Conservation (phyloP, 495 filamentous ascomycete species). For the Daldinia caldariorum region DNA sequence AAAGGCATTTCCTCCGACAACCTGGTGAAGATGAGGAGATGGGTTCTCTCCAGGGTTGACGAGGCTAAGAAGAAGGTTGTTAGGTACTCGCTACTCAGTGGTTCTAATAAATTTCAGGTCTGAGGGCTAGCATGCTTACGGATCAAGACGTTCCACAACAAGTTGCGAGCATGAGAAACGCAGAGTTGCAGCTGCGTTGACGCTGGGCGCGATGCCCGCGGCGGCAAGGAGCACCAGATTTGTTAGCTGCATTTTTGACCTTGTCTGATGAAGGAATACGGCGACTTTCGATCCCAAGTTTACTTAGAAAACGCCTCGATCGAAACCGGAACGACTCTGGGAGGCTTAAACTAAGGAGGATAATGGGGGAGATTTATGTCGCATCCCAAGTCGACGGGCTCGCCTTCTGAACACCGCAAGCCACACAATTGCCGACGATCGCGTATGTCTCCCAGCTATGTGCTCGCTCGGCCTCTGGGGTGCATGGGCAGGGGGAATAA, state of each 20-base stretch:
- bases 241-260: constrained; percentile 39
- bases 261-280: constrained; percentile 20
- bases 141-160: constrained; percentile 58
- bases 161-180: constrained; percentile 58
- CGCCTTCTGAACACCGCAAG: constrained; percentile 30
- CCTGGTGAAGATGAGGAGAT: constrained; percentile 50
- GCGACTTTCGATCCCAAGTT: constrained; percentile 13
- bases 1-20: constrained; percentile 52
- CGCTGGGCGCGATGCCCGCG: constrained; percentile 43
- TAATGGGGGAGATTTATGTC: constrained; percentile 39
- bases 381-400: constrained; percentile 22
- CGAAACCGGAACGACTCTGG: constrained; percentile 9
- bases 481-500: constrained; percentile 11
- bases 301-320: constrained; percentile 19
- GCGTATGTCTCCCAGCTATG: constrained; percentile 31
- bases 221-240: constrained; percentile 45
- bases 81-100: constrained; percentile 18
- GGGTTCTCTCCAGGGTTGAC: constrained; percentile 48
- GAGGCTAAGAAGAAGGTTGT: constrained; percentile 34
- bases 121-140: constrained; percentile 40
- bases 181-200: constrained; percentile 50
- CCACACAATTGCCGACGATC: constrained; percentile 45
- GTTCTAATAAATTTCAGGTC: neutral
- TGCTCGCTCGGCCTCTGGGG: constrained; percentile 35
- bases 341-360: constrained; percentile 6